Conservation (phyloP, 495 filamentous ascomycete species). For the Penicillium robsamsonii region DNA sequence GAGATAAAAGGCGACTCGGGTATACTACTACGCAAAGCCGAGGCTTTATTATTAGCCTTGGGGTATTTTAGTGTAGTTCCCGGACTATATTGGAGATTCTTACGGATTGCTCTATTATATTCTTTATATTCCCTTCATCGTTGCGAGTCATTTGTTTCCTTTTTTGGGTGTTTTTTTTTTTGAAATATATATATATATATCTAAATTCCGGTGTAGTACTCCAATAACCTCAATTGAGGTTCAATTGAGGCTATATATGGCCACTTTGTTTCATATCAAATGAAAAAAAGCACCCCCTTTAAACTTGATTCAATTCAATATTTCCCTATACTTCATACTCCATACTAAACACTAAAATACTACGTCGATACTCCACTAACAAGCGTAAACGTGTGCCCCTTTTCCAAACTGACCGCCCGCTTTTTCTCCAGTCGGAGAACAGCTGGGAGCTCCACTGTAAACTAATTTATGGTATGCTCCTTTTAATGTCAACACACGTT, state of each 20-base stretch:
- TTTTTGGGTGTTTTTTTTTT: background rate
- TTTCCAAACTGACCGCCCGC: constrained; percentile 20
- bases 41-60: background rate
- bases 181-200: background rate
- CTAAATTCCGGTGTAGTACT: background rate
- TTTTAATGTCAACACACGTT: constrained; percentile 26
- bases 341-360: background rate
- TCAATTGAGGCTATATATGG: background rate
- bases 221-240: background rate
- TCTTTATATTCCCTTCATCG: background rate
- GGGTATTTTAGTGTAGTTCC: background rate
- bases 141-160: background rate
- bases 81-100: background rate
- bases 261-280: background rate
- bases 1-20: constrained; percentile 1
- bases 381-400: background rate
- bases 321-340: background rate
- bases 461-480: constrained; percentile 29
- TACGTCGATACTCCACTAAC: background rate
- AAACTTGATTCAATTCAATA: background rate
- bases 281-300: background rate
- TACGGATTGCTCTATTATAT: background rate
- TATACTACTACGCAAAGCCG: constrained; percentile 1
- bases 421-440: constrained; percentile 29
- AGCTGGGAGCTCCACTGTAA: constrained; percentile 35